Conservation (phyloP, 2,329 filamentous ascomycete genomes). For the Podosphaera fusca region DNA sequence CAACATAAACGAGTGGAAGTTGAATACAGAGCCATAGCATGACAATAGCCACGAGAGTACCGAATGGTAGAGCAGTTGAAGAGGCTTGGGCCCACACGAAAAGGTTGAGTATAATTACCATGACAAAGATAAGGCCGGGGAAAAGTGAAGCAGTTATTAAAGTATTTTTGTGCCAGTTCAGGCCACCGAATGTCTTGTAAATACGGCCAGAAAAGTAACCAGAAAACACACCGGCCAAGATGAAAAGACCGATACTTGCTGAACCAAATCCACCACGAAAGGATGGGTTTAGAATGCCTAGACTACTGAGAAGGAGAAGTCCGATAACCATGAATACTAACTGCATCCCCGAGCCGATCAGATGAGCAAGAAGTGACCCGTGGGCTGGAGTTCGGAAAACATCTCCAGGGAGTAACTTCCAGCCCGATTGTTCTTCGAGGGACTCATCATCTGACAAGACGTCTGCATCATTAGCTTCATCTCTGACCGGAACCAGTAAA, state of each 20-base stretch:
- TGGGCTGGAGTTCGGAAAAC: conserved; percentile 55
- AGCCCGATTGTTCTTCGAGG: conserved; percentile 61
- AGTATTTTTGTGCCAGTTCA: conserved; percentile 53
- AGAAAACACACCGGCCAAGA: conserved; percentile 64
- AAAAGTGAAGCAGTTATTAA: conserved; percentile 56
- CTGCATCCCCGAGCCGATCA: conserved; percentile 72
- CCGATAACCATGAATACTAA: conserved; percentile 61
- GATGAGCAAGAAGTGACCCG: conserved; percentile 51
- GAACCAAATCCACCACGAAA: conserved; percentile 80
- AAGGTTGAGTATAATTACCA: conserved; percentile 61
- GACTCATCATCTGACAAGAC: conserved; percentile 44
- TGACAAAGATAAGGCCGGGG: conserved; percentile 51
- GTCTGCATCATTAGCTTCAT: conserved; percentile 27
- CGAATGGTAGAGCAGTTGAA: conserved; percentile 67
- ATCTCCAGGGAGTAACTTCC: conserved; percentile 76
- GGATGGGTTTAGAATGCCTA: conserved; percentile 63
- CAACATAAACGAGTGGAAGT: conserved; percentile 60
- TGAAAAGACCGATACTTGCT: conserved; percentile 60
- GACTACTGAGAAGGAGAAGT: conserved; percentile 45
- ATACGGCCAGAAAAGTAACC: conserved; percentile 70
- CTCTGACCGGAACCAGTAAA: conserved; percentile 35
- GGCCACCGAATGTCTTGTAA: conserved; percentile 63
- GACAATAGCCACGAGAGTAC: conserved; percentile 49
- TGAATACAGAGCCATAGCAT: conserved; percentile 70
- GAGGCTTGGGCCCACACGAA: conserved; percentile 83